Conservation (phyloP, 2,329 filamentous ascomycete species). For the Alternaria brassicicola region DNA sequence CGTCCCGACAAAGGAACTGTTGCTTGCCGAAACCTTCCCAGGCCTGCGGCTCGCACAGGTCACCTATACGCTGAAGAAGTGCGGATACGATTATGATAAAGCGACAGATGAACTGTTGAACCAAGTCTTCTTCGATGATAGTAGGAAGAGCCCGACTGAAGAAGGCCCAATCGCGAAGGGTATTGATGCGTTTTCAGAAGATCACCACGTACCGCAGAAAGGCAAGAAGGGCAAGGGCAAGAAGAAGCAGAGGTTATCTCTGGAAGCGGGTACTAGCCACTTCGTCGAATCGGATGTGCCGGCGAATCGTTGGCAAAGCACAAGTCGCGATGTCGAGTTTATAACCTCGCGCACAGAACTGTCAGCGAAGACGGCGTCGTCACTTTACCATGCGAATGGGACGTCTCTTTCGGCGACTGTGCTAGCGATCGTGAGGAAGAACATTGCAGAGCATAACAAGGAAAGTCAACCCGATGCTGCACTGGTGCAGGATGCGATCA, state of each 20-base stretch:
- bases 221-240: constrained; percentile 55
- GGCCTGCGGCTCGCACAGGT: constrained; percentile 70
- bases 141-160: constrained; percentile 56
- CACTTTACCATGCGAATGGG: constrained; percentile 64
- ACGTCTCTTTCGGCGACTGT: constrained; percentile 64
- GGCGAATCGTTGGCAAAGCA: constrained; percentile 64
- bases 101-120: constrained; percentile 84
- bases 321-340: constrained; percentile 65
- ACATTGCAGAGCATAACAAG: constrained; percentile 51
- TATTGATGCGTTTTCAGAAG: constrained; percentile 78
- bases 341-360: constrained; percentile 60
- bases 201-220: constrained; percentile 53
- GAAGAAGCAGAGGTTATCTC: constrained; percentile 38
- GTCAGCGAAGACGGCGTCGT: constrained; percentile 56
- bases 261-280: constrained; percentile 26
- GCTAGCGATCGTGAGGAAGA: constrained; percentile 57
- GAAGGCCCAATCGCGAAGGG: constrained; percentile 63
- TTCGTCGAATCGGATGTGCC: constrained; percentile 32
- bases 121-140: constrained; percentile 75
- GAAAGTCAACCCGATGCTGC: constrained; percentile 48
- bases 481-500: constrained; percentile 57
- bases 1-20: constrained; percentile 65
- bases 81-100: constrained; percentile 67
- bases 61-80: constrained; percentile 69
- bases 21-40: constrained; percentile 74